Base-by-base conservation (phyloP, 257 asterid species). In the Solanum habrochaites region DNA sequence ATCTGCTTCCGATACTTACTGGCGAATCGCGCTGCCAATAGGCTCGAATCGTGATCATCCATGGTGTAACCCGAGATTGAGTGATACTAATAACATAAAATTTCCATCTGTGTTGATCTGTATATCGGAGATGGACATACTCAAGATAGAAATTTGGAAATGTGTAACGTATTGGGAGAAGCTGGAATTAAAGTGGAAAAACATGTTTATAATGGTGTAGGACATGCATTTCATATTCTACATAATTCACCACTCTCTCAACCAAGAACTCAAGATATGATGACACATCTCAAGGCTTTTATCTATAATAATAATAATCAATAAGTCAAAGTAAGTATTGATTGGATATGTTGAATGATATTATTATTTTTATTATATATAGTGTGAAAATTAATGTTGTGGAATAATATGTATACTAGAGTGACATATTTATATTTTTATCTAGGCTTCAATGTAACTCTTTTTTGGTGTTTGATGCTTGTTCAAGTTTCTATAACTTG, bases 11-110 rank as follows among this genome's bases (percentile, higher is more conserved):
- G 86, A 91, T 14, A 86, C 89, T 4, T 73, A 86, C 7, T 91
- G 93, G 93, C 16, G 70, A 0, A 87, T 91, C 15, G 92, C 84
- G 4, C 16, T 91, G 89, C 92, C 92, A 3, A 5, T 3, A 6
- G 42, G 56, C 1, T 21, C 31, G 13, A 77, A 69, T 67, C 89
- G 92, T 1, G 91, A 91, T 43, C 92, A 89, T 83, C 87, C 62
- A 9, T 90, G 88, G 80, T 90, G 93, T 40, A 90, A 87, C 25
- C 92, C 92, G 2, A 78, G 45, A 67, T 25, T 20, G 43, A 84
- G n/a, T 31, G 3, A 27, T 31, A 13, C 56, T 47, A 4, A n/a
- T 43, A 83, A 64, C 27, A 8, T 42, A 20, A 84, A 47, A 84
- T 2, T 84, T 15, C 87, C 47, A 6, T 47, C 87, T 7, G 52